Base-by-base conservation (phyloP, 352 stramenopile genomes). In the Pythium brachiatum region DNA sequence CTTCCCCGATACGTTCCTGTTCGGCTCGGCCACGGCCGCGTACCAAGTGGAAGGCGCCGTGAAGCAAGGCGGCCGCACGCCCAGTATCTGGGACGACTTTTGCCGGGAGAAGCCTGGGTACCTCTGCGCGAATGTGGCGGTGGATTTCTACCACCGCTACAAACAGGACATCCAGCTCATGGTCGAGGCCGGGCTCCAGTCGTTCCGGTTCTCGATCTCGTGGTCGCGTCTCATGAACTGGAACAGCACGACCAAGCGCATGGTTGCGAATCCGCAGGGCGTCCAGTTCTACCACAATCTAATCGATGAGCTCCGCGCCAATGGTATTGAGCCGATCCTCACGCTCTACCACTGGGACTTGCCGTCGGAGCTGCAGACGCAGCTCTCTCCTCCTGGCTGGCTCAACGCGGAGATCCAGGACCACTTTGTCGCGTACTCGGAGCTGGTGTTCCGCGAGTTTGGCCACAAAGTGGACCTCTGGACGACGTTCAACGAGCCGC, bases 271-370 rank as follows among this genome's bases (percentile, higher is more conserved):
- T 72, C 68, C 79, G 13, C 68, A 78, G 23, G 94, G 94, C 7
- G 76, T 99, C 36, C 73, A 73, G 2, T 98, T 98, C 78, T 99
- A 99, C 78, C 88, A 97, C 67, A 62, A 75, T 8, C 43, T 99
- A 0, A 89, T 98, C 57, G 83, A 98, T 70, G 73, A 79, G 26
- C 70, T 98, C 7, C 39, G 83, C 7, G 66, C 53, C 2, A 72
- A 79, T 47, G 76, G 81, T 57, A 95, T 99, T 56, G 75, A 83
- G 53, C 92, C 94, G 21, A 83, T 95, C 36, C 65, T 98, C 20
- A 98, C 94, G 11, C 66, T 99, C 16, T 98, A 97, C 66, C 96
- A 99, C 75, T 99, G 94, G 95, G 96, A 99, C 74, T 62, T 98
- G 13, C 96, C 96, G 9, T 75, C 94, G 27, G 68, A 73, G 39